Evolutionary conservation across 768 basidiomycete genomes (phyloP), one percentile per base, ranked within the genome.

Genomic region (Agaricus subrufescens): DNA sequence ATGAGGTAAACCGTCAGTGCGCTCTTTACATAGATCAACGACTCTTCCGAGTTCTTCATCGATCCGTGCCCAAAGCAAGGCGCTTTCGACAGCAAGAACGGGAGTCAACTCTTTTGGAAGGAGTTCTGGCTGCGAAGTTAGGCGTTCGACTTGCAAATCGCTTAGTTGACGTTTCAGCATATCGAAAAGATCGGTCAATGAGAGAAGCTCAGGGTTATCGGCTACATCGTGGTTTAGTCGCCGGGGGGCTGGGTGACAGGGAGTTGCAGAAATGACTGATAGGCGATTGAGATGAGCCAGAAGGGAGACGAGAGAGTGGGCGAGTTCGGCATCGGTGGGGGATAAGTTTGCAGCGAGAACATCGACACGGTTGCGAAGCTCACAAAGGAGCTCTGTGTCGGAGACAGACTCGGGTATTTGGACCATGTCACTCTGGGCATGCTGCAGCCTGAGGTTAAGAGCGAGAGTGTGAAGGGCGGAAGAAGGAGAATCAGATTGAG

Each of bases 31-130:
- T 65, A 92, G 75, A 2, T 78, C 68, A 0, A 85, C 75, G 14
- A 94, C 81, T 14, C 70, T 73, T 61, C 91, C 91, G 2, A 93
- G 77, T 48, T 91, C 81, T 50, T 82, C 76, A 61, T 91, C 89
- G 30, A 94, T 84, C 34, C 79, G 75, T 2, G 81, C 73, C 91
- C 91, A 94, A 0, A 94, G 71, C 11, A 91, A 73, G 0, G 86
- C 78, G 1, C 77, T 71, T 63, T 88, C 84, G 1, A 87, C 81
- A 9, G 66, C 75, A 37, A 77, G 71, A 11, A 74, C 73, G 3
- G 83, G 83, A 23, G 79, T 73, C 25, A 73, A 65, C 30, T 68
- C 73, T 6, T 70, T 69, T 4, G 69, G 61, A 9, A 74, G 62
- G 14, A 70, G 58, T 4, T 68, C 71, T 15, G 72, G 66, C 46